phyloP scores from a whole-genome alignment of 495 filamentous ascomycete genomes.

The Aspergillus coremiiformis region DNA sequence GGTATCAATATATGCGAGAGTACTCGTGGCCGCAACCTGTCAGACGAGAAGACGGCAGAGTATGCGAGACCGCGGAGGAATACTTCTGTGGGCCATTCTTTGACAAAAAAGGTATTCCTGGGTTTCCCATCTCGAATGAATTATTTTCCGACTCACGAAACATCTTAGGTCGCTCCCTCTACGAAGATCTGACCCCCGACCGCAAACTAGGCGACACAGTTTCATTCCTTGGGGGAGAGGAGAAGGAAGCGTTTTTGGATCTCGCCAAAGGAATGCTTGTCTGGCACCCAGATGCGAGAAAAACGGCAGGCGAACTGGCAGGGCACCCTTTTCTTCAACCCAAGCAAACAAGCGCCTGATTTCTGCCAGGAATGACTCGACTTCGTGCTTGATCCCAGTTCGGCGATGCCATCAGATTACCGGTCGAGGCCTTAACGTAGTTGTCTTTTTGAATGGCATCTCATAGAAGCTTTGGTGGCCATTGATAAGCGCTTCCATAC shows the following conservation, averaged over 20 bases:
- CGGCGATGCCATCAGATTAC: conserved; percentile 5
- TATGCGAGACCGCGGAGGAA: conserved; percentile 30
- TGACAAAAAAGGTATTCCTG: conserved; percentile 27
- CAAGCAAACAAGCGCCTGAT: conserved; percentile 24
- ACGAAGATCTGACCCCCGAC: conserved; percentile 28
- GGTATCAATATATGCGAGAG: conserved; percentile 32
- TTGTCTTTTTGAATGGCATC: conserved; percentile 2
- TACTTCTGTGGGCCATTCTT: conserved; percentile 37
- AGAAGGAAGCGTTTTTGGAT: conserved; percentile 37
- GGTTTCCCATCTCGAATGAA: conserved; percentile 17
- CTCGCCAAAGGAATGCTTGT: conserved; percentile 36
- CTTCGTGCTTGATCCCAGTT: conserved; percentile 12
- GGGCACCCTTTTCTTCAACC: conserved; percentile 32
- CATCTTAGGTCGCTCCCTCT: conserved; percentile 30
- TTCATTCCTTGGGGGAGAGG: conserved; percentile 29
- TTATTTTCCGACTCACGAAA: conserved; percentile 24
- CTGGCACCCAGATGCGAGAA: conserved; percentile 29
- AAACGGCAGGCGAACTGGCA: conserved; percentile 31
- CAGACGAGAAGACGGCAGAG: conserved; percentile 26
- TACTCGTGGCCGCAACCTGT: conserved; percentile 29
- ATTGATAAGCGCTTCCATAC: too few relatives aligned
- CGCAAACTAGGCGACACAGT: conserved; percentile 25
- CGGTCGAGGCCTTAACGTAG: conserved; percentile 6
- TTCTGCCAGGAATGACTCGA: conserved; percentile 18
- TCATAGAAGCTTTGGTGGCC: background rate